Evolutionary conservation across 129 eudicot species (phyloP), one percentile per base, ranked within the genome.

Genomic region (Smallanthus sonchifolius): DNA sequence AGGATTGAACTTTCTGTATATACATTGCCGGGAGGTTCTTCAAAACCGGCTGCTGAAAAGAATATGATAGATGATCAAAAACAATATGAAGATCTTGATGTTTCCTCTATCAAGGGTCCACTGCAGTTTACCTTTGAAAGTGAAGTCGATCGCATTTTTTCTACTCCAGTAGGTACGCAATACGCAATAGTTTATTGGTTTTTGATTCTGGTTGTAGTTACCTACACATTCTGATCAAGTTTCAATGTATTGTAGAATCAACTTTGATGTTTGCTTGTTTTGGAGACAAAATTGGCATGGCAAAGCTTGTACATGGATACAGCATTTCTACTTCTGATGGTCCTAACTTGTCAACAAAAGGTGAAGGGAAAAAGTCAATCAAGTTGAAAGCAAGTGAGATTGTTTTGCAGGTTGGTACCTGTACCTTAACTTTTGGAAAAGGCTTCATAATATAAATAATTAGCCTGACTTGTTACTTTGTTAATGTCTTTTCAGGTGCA

Each of bases 381-480:
- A 94, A 86, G 77, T 83, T 94, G 88, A 90, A 91, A 88, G 75
- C 78, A 69, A 90, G 88, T 76, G 99, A 94, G 89, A 87, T 80
- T 80, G 97, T 87, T 28, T 87, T 94, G 69, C 99, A 91, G 99
- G 99, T 94, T 84, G 56, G n/a, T n/a, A n/a, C n/a, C n/a, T n/a
- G 65, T 79, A 67, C 70, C 55, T 67, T 43, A 63, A 60, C 51
- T 44, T 72, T 61, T 32, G 6, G 24, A 35, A 69, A 65, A 19
- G 65, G 37, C 10, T 75, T 24, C 24, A 56, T 32, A 2, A 16
- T 69, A 57, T 30, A 10, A 64, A 28, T 38, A 17, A 36, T 9
- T 36, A 2, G 67, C 34, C 19, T 20, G 6, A 17, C 14, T 70
- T 35, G 34, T 37, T 59, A 73, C n/a, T 56, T 28, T 45, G 34